phyloP scores from a whole-genome alignment of 148 eudicot species.

The Selenicereus undatus region DNA sequence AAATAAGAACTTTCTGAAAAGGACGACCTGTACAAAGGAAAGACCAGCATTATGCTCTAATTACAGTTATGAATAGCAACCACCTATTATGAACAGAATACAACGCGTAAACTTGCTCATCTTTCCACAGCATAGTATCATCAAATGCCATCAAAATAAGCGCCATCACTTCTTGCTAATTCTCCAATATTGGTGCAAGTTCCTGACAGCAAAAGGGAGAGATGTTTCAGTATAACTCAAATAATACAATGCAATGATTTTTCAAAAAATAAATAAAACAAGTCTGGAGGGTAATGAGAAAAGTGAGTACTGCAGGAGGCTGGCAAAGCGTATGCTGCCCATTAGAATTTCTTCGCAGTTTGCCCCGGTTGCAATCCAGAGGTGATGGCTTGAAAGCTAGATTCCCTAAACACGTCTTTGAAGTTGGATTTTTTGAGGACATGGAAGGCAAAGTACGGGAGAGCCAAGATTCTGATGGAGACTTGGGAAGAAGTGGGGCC shows the following conservation, averaged over 20 bases:
- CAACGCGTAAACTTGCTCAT: neutral
- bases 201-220: constrained; percentile 32
- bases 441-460: constrained; percentile 77
- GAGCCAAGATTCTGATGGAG: constrained; percentile 98
- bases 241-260: neutral
- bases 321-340: constrained; percentile 11
- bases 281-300: neutral
- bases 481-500: constrained; percentile 63
- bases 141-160: neutral
- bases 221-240: constrained; percentile 6
- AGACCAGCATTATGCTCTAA: neutral
- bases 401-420: constrained; percentile 31
- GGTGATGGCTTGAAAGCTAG: constrained; percentile 29
- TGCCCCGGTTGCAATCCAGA: constrained; percentile 44
- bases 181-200: constrained; percentile 37
- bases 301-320: constrained; percentile 34
- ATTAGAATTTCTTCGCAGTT: constrained; percentile 17
- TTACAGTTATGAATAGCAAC: constrained; percentile 10
- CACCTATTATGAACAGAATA: neutral
- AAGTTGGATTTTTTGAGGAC: constrained; percentile 35
- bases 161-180: constrained; percentile 12
- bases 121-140: neutral
- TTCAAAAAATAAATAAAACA: neutral
- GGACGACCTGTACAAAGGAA: neutral
- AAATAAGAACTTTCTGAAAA: neutral